Evolutionary conservation across 2,329 filamentous ascomycete species (phyloP).

Genomic region (Aspergillus sp.): DNA sequence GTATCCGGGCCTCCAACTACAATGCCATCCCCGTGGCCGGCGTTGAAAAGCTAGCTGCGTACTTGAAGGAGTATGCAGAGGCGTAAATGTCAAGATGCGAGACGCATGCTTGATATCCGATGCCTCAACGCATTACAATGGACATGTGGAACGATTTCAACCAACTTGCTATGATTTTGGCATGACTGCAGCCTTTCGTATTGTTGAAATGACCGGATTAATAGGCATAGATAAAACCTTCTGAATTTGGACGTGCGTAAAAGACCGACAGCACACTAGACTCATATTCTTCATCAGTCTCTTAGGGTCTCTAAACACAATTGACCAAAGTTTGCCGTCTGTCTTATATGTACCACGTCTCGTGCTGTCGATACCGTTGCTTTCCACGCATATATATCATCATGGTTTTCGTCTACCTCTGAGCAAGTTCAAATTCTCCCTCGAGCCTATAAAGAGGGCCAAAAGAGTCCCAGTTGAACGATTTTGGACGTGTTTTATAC

Average conservation of each 20-base stretch:
- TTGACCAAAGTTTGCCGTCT: too few species aligned
- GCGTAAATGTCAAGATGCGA: neutral
- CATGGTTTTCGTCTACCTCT: too few species aligned
- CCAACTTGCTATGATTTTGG: neutral
- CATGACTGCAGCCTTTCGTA: neutral
- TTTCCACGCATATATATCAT: too few species aligned
- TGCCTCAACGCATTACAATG: neutral
- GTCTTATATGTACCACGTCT: too few species aligned
- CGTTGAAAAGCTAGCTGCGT: constrained; percentile 42
- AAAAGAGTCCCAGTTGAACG: too few species aligned
- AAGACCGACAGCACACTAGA: too few species aligned
- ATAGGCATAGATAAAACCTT: neutral
- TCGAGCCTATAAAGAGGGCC: too few species aligned
- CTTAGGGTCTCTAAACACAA: too few species aligned
- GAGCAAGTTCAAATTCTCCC: too few species aligned
- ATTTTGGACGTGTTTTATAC: too few species aligned
- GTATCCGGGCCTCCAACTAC: constrained; percentile 81
- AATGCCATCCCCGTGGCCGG: constrained; percentile 67
- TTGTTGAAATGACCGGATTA: neutral
- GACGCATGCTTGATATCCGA: neutral
- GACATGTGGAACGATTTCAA: neutral
- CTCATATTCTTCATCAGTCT: neutral
- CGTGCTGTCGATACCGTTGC: too few species aligned
- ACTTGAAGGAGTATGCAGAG: constrained; percentile 48
- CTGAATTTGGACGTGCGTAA: too few species aligned